A percentile compares a stretch with the other conserved stretches of the same genome.
phyloP scores from a whole-genome alignment of 495 filamentous ascomycete species.

The Penicillium arizonense region DNA sequence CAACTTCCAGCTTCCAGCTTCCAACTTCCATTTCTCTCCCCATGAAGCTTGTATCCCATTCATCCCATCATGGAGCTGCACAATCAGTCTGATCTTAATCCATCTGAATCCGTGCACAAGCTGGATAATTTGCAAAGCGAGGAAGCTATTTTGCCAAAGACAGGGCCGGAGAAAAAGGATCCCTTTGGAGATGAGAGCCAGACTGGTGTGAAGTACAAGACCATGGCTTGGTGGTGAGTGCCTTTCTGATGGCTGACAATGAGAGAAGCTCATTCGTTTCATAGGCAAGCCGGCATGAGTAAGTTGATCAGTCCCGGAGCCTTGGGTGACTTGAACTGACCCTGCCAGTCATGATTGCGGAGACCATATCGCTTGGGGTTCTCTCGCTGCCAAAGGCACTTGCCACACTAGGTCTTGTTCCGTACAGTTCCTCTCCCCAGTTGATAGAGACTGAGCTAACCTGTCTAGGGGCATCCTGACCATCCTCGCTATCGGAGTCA shows the following conservation, averaged over 20 bases:
- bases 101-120: background rate
- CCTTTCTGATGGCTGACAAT: background rate
- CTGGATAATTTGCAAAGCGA: background rate
- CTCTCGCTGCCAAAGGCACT: constrained; percentile 58
- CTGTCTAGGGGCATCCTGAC: constrained; percentile 55
- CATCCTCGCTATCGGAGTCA: constrained; percentile 58
- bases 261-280: background rate
- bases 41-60: background rate
- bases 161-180: constrained; percentile 12
- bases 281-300: constrained; percentile 38
- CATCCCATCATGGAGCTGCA: background rate
- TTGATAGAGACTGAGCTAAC: constrained; percentile 33
- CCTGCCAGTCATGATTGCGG: constrained; percentile 55
- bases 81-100: background rate
- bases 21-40: background rate
- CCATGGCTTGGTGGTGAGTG: constrained; percentile 38
- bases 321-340: constrained; percentile 2
- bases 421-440: constrained; percentile 13
- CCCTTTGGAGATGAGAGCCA: constrained; percentile 34
- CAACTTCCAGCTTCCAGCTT: background rate
- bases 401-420: constrained; percentile 56
- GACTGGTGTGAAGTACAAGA: constrained; percentile 31
- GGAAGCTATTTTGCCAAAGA: background rate
- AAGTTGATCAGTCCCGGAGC: constrained; percentile 1
- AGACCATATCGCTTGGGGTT: constrained; percentile 62